phyloP scores from a whole-genome alignment of 2,329 filamentous ascomycete species.

The Xylaria multiplex region DNA sequence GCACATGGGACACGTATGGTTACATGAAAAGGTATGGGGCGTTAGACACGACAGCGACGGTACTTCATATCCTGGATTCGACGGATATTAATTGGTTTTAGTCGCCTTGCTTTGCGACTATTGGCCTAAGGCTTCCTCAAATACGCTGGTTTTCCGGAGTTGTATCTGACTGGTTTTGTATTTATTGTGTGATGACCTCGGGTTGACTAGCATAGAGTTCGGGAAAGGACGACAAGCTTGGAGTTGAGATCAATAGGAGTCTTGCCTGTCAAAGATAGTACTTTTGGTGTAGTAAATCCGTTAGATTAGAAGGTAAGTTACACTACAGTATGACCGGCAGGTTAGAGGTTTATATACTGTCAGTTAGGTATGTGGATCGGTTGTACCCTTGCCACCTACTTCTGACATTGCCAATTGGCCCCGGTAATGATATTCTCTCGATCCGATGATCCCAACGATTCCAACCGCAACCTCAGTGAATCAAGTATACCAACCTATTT shows the following conservation, averaged over 20 bases:
- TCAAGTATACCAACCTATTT: too few species aligned
- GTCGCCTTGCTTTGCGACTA: neutral
- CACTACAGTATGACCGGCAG: too few species aligned
- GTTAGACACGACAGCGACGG: slow-evolving; percentile 22
- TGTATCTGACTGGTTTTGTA: slow-evolving; percentile 8
- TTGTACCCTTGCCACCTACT: too few species aligned
- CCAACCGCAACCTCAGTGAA: too few species aligned
- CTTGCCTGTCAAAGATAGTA: too few species aligned
- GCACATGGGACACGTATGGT: slow-evolving; percentile 5
- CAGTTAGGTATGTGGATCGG: too few species aligned
- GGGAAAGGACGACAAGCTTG: neutral
- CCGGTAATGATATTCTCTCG: too few species aligned
- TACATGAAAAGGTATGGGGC: slow-evolving; percentile 11
- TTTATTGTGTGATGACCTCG: slow-evolving; percentile 24
- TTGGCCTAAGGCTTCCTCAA: neutral
- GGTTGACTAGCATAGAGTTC: slow-evolving; percentile 16
- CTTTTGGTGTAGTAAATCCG: too few species aligned
- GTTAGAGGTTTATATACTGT: too few species aligned
- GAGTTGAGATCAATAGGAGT: slow-evolving; percentile 1
- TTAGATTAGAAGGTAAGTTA: too few species aligned
- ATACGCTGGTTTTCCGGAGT: neutral
- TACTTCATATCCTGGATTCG: slow-evolving; percentile 16
- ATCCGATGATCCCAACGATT: too few species aligned
- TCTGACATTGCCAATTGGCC: neutral
- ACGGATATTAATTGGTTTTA: slow-evolving; percentile 2